Base-by-base conservation (phyloP, 257 asterid species). In the Fraxinus anomala region DNA sequence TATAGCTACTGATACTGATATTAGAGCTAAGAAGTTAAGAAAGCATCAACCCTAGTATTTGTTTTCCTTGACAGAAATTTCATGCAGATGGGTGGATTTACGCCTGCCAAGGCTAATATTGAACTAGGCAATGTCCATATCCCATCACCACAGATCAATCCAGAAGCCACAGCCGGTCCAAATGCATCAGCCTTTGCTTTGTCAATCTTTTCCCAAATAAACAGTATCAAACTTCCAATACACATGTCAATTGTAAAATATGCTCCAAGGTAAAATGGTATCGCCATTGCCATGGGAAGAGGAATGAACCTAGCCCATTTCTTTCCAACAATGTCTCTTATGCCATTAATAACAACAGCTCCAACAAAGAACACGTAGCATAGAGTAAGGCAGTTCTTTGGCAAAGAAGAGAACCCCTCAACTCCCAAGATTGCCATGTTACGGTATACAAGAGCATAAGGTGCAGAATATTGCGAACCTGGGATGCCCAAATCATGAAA, bases 51-150 rank as follows among this genome's bases (percentile, higher is more conserved):
- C 66, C 17, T 56, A 6, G 66, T 2, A n/a, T 56, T 56, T n/a
- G 66, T 56, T 56, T 56, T 56, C 24, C 66, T 56, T 19, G 66
- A 56, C 23, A 56, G 28, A 56, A 56, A 56, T 56, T 56, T 56
- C 66, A 56, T 56, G 66, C 66, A 56, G n/a, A 56, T 56, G 66
- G 66, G 66, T 56, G 66, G 66, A n/a, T 56, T n/a, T 56, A 56
- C 66, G 10, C 66, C 66, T 17, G 28, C 66, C 66, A 56, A 56
- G 28, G 66, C 66, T n/a, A 56, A 56, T 5, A 56, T 21, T 21
- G 66, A 56, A 56, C 66, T 56, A 6, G 66, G 66, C 21, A 56
- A 17, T 19, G 66, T 56, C 66, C 66, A 56, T 17, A 56, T 56
- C 66, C 66, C 66, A 3, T 56, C 66, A 6, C 66, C 66, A 56